Conservation (phyloP, 345 rosid genomes). For the Erysimum cheiranthoides region DNA sequence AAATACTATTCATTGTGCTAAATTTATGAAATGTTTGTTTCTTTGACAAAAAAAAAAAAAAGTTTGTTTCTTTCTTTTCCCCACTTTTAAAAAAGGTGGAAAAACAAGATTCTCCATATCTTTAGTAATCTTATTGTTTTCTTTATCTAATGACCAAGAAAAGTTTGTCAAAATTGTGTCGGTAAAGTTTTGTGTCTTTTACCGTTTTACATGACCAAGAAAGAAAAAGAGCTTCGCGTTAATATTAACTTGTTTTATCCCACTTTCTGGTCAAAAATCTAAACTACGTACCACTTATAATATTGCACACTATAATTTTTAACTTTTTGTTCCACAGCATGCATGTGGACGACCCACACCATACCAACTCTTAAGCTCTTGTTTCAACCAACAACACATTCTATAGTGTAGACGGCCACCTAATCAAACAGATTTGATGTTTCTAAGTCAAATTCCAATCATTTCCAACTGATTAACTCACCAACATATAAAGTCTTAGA, state of each 20-base stretch:
- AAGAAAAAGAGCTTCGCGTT: not conserved
- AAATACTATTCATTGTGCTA: not conserved
- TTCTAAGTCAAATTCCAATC: not conserved
- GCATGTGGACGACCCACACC: constrained; percentile 6
- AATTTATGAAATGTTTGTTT: not conserved
- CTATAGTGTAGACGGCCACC: not conserved
- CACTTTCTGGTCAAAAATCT: not conserved
- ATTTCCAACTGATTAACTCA: not conserved
- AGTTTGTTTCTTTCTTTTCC: not conserved
- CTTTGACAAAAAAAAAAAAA: not conserved
- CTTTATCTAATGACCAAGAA: not conserved
- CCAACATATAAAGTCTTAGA: not conserved
- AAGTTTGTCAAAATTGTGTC: not conserved
- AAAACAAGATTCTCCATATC: constrained; percentile 5
- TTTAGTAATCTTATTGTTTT: not conserved
- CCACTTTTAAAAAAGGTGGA: not conserved
- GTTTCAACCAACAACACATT: not conserved
- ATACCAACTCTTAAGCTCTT: not conserved
- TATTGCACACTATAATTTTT: not conserved
- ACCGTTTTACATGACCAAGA: too few relatives aligned
- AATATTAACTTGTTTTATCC: not conserved
- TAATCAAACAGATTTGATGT: not conserved
- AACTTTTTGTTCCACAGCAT: not conserved
- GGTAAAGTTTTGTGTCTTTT: not conserved
- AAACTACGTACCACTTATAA: not conserved